phyloP scores from a whole-genome alignment of 2,329 filamentous ascomycete genomes.

The Aspergillus fumigatus region DNA sequence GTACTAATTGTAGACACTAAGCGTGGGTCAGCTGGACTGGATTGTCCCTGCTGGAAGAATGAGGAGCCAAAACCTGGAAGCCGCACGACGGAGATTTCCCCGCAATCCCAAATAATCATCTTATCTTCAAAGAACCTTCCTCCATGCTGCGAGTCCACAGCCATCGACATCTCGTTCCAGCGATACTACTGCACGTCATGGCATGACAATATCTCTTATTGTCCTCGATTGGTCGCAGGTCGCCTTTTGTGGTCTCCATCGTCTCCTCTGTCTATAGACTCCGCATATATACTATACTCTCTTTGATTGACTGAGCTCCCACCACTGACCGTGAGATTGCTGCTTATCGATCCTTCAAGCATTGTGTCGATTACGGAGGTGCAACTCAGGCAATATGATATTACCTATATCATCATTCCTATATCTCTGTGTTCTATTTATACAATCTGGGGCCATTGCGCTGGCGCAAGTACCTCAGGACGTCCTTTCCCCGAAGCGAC shows the following conservation, averaged over 20 bases:
- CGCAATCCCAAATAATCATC: background rate
- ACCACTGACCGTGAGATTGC: background rate
- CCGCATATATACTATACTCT: background rate
- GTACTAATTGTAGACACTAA: background rate
- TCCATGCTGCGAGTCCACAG: background rate
- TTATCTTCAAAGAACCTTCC: background rate
- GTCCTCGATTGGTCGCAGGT: slow-evolving; percentile 5
- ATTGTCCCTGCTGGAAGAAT: background rate
- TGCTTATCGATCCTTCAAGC: background rate
- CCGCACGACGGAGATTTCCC: background rate
- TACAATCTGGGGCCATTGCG: slow-evolving; percentile 21
- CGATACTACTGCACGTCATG: slow-evolving; percentile 6
- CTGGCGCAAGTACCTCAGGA: slow-evolving; percentile 28
- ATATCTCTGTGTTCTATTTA: slow-evolving; percentile 19
- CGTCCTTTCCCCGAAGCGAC: slow-evolving; percentile 9
- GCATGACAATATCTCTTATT: background rate
- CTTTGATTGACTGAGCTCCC: background rate
- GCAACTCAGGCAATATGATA: background rate
- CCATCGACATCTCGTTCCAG: background rate
- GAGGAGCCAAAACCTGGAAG: background rate
- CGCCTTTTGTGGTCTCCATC: slow-evolving; percentile 1
- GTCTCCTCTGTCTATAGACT: slow-evolving; percentile 1
- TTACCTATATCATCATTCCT: slow-evolving; percentile 16
- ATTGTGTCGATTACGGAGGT: background rate
- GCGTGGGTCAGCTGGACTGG: background rate